Conservation (phyloP, 2,329 filamentous ascomycete species). For the Trichoderma breve region DNA sequence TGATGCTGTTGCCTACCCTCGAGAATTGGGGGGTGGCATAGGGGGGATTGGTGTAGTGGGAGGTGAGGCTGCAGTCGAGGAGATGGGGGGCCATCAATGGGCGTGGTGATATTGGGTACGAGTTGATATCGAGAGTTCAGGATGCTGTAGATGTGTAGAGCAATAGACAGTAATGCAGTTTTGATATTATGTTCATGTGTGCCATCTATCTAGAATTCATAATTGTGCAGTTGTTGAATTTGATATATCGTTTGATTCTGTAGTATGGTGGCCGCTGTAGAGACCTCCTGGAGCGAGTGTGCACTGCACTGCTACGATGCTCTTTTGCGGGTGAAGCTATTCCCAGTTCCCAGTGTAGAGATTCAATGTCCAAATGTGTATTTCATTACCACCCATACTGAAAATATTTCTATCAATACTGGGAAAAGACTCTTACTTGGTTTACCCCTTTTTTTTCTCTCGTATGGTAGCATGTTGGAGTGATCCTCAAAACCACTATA, state of each 20-base stretch:
- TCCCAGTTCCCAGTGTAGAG: neutral
- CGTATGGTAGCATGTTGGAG: neutral
- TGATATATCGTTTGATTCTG: neutral
- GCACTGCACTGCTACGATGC: neutral
- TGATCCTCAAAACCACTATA: neutral
- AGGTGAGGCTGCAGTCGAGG: neutral
- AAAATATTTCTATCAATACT: neutral
- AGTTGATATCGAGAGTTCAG: neutral
- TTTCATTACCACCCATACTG: neutral
- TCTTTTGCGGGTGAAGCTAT: neutral
- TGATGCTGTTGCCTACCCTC: neutral
- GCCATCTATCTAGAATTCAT: neutral
- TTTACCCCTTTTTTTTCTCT: neutral
- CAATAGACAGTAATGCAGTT: neutral
- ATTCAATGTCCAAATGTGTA: neutral
- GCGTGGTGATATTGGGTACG: neutral
- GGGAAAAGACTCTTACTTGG: neutral
- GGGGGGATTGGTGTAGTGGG: neutral
- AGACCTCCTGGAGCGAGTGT: too few species aligned
- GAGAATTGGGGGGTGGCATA: neutral
- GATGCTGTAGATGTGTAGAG: neutral
- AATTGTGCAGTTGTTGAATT: neutral
- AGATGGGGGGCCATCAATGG: neutral
- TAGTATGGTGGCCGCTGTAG: neutral
- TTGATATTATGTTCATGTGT: neutral